These are phyloP conservation scores for Candida vartiovaarae DNA, from an alignment of 805 yeast species.

Conservation along the genomic window DNA sequence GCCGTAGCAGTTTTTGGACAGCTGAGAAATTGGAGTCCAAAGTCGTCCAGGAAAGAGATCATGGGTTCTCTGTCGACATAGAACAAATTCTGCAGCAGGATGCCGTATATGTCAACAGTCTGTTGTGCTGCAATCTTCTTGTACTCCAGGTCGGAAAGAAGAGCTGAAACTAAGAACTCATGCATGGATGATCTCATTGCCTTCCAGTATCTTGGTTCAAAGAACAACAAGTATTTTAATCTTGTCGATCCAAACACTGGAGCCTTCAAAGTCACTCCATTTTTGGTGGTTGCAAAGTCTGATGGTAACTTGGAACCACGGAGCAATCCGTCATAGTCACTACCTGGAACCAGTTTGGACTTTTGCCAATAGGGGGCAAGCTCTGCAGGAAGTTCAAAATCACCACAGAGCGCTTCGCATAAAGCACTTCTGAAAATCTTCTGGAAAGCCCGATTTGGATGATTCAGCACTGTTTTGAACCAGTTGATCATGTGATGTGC, in stretches of 20 bases:
- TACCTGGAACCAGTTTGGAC: not conserved
- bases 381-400: constrained; percentile 9
- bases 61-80: constrained; percentile 84
- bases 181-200: constrained; percentile 40
- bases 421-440: constrained; percentile 33
- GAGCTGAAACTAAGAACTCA: constrained; percentile 44
- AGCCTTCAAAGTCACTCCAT: not conserved
- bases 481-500: constrained; percentile 42
- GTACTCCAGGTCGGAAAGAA: constrained; percentile 41
- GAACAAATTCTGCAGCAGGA: constrained; percentile 40
- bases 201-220: constrained; percentile 56
- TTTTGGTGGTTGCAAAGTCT: not conserved
- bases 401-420: constrained; percentile 36
- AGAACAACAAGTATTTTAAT: constrained; percentile 48
- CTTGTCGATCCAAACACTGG: constrained; percentile 31
- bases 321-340: constrained; percentile 13
- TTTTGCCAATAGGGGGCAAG: constrained; percentile 20
- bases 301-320: constrained; percentile 11
- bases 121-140: constrained; percentile 47
- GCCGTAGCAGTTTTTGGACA: constrained; percentile 71
- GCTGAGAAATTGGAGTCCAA: constrained; percentile 84
- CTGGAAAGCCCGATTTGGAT: constrained; percentile 33
- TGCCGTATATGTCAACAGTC: constrained; percentile 47
- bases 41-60: constrained; percentile 58
- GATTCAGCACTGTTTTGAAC: constrained; percentile 36